Conservation (phyloP, 2,329 filamentous ascomycete genomes). For the Colletotrichum theobromicola region DNA sequence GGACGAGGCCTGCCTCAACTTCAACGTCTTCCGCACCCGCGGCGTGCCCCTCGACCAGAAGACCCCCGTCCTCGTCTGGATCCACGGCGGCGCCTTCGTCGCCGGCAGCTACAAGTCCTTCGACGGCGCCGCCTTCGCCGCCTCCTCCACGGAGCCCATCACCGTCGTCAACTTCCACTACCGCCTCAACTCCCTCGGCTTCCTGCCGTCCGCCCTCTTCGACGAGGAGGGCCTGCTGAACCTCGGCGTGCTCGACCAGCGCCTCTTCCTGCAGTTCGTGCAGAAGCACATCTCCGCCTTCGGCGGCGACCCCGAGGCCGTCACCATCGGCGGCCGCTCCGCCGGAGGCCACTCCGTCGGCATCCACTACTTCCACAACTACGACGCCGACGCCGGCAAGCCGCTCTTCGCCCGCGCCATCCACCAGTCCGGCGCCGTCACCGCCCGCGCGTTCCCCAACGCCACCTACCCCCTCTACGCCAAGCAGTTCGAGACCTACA, state of each 20-base stretch:
- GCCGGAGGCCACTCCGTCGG: slow-evolving; percentile 65
- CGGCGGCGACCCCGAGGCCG: slow-evolving; percentile 68
- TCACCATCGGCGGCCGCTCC: slow-evolving; percentile 70
- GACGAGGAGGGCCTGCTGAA: slow-evolving; percentile 61
- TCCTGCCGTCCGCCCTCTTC: slow-evolving; percentile 62
- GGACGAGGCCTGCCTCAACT: slow-evolving; percentile 41
- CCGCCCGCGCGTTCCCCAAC: slow-evolving; percentile 37
- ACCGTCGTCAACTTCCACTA: slow-evolving; percentile 71
- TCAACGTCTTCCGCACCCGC: slow-evolving; percentile 43
- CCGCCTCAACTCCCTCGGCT: slow-evolving; percentile 66
- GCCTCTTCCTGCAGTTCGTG: slow-evolving; percentile 65
- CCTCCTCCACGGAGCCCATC: slow-evolving; percentile 51
- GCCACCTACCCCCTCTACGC: slow-evolving; percentile 47
- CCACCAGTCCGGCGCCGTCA: slow-evolving; percentile 63
- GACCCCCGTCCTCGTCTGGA: slow-evolving; percentile 43
- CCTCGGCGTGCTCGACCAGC: slow-evolving; percentile 65
- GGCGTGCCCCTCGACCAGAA: slow-evolving; percentile 37
- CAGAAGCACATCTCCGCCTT: slow-evolving; percentile 69
- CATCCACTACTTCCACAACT: slow-evolving; percentile 66
- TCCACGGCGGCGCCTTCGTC: slow-evolving; percentile 43
- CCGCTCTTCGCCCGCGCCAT: slow-evolving; percentile 70
- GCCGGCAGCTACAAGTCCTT: slow-evolving; percentile 37
- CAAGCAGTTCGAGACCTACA: slow-evolving; percentile 57
- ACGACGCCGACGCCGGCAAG: slow-evolving; percentile 63
- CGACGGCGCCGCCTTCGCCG: slow-evolving; percentile 38